These are phyloP conservation scores for Backusella sp. DNA, from an alignment of 192 early-diverging fungal genomes.

Conservation along the genomic window DNA sequence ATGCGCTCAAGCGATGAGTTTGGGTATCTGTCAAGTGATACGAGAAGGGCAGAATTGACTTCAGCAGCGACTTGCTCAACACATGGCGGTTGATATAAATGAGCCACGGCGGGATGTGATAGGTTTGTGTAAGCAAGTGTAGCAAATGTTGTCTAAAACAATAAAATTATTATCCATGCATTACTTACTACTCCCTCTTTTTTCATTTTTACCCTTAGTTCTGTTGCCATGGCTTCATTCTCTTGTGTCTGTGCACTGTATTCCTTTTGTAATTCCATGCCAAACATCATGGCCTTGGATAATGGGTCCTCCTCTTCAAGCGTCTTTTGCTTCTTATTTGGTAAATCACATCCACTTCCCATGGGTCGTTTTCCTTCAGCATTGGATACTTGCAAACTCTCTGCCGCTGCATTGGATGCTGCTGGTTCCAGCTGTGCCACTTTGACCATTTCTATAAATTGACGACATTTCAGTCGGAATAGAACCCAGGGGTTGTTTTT, in stretches of 20 bases:
- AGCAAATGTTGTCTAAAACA: conserved; percentile 2
- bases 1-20: conserved; percentile 41
- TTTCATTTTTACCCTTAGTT: background rate
- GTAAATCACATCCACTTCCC: background rate
- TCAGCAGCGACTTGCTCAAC: conserved; percentile 59
- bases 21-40: conserved; percentile 10
- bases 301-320: background rate
- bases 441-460: conserved; percentile 85
- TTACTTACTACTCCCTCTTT: background rate
- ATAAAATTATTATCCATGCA: background rate
- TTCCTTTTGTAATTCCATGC: conserved; percentile 47
- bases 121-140: conserved; percentile 2
- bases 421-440: background rate
- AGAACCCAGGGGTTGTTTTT: conserved; percentile 58
- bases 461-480: conserved; percentile 79
- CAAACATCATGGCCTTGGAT: conserved; percentile 43
- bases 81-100: conserved; percentile 4
- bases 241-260: conserved; percentile 23
- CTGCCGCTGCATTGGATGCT: background rate
- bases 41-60: conserved; percentile 64
- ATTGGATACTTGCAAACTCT: conserved; percentile 9
- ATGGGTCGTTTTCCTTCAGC: background rate
- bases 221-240: background rate
- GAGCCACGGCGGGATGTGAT: background rate
- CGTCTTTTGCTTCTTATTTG: conserved; percentile 2